Base-by-base conservation (phyloP, 192 early-diverging fungal genomes). In the Gaertneriomyces sp. region DNA sequence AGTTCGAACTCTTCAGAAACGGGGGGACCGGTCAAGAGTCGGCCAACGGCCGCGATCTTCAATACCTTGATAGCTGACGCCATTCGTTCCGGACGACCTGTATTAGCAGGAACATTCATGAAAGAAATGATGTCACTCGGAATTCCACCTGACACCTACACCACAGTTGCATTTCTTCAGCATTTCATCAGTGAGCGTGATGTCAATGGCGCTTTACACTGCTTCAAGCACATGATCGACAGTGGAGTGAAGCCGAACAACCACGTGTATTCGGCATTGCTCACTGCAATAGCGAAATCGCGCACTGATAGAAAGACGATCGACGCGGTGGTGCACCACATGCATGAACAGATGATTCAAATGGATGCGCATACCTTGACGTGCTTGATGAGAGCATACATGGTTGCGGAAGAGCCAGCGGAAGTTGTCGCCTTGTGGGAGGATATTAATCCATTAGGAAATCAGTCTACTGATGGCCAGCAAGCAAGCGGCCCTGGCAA, bases 181-280 rank as follows among this genome's bases (percentile, higher is more conserved):
- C 46, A 51, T 7, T 60, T 45, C 42, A 33, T 41, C 6, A 16
- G 49, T 33, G n/a, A 42, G 58, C 6, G 45, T 9, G 53, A 46
- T 12, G 5, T 42, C 11, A 33, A 42, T 14, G 42, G 17, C 4
- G 66, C 46, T 10, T 41, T 68, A 7, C 20, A 19, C 14, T n/a
- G 42, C 14, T 68, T 60, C 52, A 16, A 58, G 14, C 57, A 44
- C 11, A 68, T 68, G 66, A 33, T 68, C 38, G 11, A 17, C 7
- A 19, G 45, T 7, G 66, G 66, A 9, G 25, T 68, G 25, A 47
- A 19, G n/a, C 66, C 66, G n/a, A 60, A 58, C 19, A 58, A 58
- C 49, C 57, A 60, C 58, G 44, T 68, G 4, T 68, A 60, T 41
- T 40, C 33, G 17, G 45, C 42, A 10, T 50, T 68, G 10, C 57